Conservation (phyloP, 768 basidiomycete genomes). For the Pulveroboletus ravenelii region DNA sequence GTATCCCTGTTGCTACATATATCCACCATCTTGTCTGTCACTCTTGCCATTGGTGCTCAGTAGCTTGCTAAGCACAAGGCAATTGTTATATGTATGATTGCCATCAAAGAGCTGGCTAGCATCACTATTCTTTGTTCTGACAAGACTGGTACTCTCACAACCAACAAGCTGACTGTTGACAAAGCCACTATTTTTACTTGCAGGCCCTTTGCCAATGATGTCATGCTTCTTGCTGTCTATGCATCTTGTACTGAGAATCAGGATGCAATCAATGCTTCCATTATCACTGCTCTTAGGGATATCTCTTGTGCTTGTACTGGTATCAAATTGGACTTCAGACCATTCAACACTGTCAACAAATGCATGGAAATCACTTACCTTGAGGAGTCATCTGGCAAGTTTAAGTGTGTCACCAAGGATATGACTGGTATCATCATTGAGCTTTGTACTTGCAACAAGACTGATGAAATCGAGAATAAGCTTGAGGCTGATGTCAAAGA, state of each 20-base stretch:
- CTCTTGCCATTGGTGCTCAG: slow-evolving; percentile 97
- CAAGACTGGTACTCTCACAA: slow-evolving; percentile 97
- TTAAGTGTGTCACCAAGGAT: slow-evolving; percentile 97
- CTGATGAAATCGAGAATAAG: slow-evolving; percentile 82
- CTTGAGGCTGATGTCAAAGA: slow-evolving; percentile 96
- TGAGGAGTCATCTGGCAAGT: slow-evolving; percentile 88
- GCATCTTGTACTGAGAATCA: slow-evolving; percentile 98
- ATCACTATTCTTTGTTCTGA: slow-evolving; percentile 99
- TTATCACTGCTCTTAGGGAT: slow-evolving; percentile 77
- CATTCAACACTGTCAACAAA: slow-evolving; percentile 99
- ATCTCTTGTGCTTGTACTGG: slow-evolving; percentile 73
- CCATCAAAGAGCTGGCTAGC: slow-evolving; percentile 96
- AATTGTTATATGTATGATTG: slow-evolving; percentile 98
- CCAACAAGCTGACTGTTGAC: slow-evolving; percentile 99
- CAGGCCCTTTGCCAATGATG: slow-evolving; percentile 82
- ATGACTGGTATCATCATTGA: slow-evolving; percentile 99
- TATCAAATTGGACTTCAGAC: slow-evolving; percentile 98
- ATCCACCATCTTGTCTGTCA: slow-evolving; percentile 98
- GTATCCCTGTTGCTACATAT: slow-evolving; percentile 98
- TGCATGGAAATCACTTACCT: slow-evolving; percentile 98
- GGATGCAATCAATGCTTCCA: slow-evolving; percentile 91
- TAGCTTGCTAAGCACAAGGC: slow-evolving; percentile 99
- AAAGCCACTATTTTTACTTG: slow-evolving; percentile 88
- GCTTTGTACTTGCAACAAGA: slow-evolving; percentile 96
- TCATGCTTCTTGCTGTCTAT: slow-evolving; percentile 91